A percentile compares a stretch with the other conserved stretches of the same genome.
phyloP scores from a whole-genome alignment of 1,284 basidiomycete genomes.

The Coriolopsis trogii region DNA sequence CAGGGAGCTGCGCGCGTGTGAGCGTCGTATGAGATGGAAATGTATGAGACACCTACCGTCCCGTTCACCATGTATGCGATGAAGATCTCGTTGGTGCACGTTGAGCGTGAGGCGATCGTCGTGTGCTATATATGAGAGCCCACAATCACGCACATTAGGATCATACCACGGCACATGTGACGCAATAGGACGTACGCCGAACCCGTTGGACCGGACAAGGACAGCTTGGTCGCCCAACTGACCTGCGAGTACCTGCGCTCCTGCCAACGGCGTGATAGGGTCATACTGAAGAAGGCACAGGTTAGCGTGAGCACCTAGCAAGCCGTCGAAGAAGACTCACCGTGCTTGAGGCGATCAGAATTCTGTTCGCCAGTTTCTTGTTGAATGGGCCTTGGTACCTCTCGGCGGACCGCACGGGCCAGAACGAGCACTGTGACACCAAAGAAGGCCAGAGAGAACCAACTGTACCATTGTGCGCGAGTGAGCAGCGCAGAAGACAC shows the following conservation, averaged over 20 bases:
- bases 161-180: background rate
- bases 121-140: background rate
- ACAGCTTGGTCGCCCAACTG: conserved; percentile 16
- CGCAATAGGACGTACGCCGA: conserved; percentile 15
- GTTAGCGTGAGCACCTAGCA: too few relatives aligned
- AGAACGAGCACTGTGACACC: conserved; percentile 13
- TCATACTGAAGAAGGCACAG: conserved; percentile 11
- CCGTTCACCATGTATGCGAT: conserved; percentile 1
- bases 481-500: background rate
- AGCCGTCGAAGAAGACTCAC: conserved; percentile 4
- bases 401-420: conserved; percentile 27
- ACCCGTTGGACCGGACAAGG: conserved; percentile 22
- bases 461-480: background rate
- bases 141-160: background rate
- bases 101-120: background rate
- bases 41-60: background rate
- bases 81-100: background rate
- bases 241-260: conserved; percentile 15
- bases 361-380: conserved; percentile 20
- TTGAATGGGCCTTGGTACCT: conserved; percentile 27
- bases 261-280: conserved; percentile 21
- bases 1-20: background rate
- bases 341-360: conserved; percentile 23
- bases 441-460: conserved; percentile 4
- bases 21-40: background rate